Evolutionary conservation across 192 early-diverging fungal species (phyloP).

Genomic region (Backusella luteola): DNA sequence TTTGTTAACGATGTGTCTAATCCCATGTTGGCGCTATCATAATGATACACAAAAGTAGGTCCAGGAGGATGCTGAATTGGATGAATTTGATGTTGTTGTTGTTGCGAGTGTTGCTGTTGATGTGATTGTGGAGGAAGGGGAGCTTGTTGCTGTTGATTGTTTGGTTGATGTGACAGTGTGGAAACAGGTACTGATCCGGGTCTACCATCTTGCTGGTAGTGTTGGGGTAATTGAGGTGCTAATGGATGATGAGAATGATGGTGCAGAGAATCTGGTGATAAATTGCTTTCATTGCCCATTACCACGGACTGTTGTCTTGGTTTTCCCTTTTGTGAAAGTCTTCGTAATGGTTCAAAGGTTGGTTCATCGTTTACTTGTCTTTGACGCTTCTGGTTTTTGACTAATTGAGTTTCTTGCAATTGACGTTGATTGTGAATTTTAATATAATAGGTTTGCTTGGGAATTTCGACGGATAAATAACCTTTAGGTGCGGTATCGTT

Average conservation of each 20-base stretch:
- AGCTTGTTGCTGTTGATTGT: not conserved
- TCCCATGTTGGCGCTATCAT: not conserved
- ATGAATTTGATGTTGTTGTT: not conserved
- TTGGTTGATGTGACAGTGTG: not conserved
- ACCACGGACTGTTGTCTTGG: not conserved
- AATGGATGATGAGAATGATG: not conserved
- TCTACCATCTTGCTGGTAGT: not conserved
- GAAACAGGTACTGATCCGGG: not conserved
- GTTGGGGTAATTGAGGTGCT: not conserved
- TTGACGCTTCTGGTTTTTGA: not conserved
- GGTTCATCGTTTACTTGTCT: slow-evolving; percentile 5
- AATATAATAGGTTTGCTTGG: slow-evolving; percentile 21
- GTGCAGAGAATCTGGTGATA: not conserved
- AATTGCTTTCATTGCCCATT: not conserved
- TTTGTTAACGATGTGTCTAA: slow-evolving; percentile 1
- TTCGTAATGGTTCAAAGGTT: not conserved
- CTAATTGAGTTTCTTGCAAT: slow-evolving; percentile 12
- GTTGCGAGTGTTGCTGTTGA: not conserved
- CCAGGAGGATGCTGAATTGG: not conserved
- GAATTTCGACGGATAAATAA: slow-evolving; percentile 17
- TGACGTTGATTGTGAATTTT: slow-evolving; percentile 24
- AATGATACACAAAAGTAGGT: slow-evolving; percentile 15
- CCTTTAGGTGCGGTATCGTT: slow-evolving; percentile 13
- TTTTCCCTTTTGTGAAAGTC: not conserved
- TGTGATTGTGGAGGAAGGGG: not conserved